Evolutionary conservation across 495 filamentous ascomycete genomes (phyloP).

Genomic region (Hyaloscypha variabilis): DNA sequence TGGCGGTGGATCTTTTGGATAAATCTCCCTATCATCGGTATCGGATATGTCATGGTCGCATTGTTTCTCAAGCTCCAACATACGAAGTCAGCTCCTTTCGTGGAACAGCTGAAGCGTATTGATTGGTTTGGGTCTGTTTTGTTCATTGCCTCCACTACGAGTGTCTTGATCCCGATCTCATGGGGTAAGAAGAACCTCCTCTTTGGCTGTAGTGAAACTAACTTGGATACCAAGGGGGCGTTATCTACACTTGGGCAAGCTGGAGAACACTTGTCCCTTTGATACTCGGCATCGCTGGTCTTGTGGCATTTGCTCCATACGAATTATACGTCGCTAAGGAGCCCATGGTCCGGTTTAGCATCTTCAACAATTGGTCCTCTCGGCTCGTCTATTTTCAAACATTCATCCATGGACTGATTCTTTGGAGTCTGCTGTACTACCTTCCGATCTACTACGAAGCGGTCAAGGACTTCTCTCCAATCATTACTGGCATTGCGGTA

Average conservation of each 20-base stretch:
- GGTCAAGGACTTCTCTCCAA: slow-evolving; percentile 56
- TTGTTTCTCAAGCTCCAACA: slow-evolving; percentile 41
- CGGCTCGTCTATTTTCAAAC: slow-evolving; percentile 41
- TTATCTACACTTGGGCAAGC: slow-evolving; percentile 53
- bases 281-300: slow-evolving; percentile 47
- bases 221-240: slow-evolving; percentile 44
- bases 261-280: slow-evolving; percentile 61
- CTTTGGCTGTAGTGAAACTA: not conserved
- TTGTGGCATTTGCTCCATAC: slow-evolving; percentile 48
- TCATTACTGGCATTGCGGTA: slow-evolving; percentile 62
- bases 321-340: slow-evolving; percentile 46
- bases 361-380: slow-evolving; percentile 46
- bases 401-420: slow-evolving; percentile 50
- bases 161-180: slow-evolving; percentile 54
- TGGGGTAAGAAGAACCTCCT: slow-evolving; percentile 25
- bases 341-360: slow-evolving; percentile 44
- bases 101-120: slow-evolving; percentile 51
- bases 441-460: slow-evolving; percentile 68
- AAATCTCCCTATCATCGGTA: slow-evolving; percentile 43
- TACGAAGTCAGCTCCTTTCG: slow-evolving; percentile 28
- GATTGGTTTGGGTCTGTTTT: slow-evolving; percentile 63
- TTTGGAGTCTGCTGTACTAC: slow-evolving; percentile 61
- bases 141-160: slow-evolving; percentile 49
- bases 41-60: slow-evolving; percentile 40
- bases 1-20: slow-evolving; percentile 45